These are phyloP conservation scores for Scedosporium boydii DNA, from an alignment of 2,329 filamentous ascomycete species.

Conservation along the genomic window DNA sequence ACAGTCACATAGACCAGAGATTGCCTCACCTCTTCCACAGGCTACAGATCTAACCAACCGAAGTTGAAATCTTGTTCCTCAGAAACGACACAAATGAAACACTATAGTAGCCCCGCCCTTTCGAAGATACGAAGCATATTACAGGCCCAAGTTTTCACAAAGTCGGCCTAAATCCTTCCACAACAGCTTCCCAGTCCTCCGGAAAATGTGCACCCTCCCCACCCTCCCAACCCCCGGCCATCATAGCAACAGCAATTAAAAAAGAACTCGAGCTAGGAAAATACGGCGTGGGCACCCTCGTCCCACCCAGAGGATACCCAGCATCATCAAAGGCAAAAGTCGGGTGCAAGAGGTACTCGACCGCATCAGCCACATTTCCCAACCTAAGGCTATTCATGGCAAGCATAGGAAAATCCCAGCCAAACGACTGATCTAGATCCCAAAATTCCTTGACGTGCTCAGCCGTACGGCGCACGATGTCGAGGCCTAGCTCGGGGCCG, in stretches of 20 bases:
- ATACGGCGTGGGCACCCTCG: constrained; percentile 46
- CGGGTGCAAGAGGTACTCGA: constrained; percentile 35
- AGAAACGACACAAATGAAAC: not conserved
- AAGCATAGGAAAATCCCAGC: constrained; percentile 35
- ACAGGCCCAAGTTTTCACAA: not conserved
- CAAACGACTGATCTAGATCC: constrained; percentile 29
- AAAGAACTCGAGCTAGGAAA: constrained; percentile 41
- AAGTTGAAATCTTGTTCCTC: no score
- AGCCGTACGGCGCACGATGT: constrained; percentile 25
- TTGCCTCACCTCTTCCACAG: no score
- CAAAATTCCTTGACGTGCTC: constrained; percentile 26
- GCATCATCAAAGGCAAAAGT: constrained; percentile 46
- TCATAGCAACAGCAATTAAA: constrained; percentile 43
- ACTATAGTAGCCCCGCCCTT: not conserved
- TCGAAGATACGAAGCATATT: not conserved
- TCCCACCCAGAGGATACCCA: constrained; percentile 42
- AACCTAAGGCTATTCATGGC: constrained; percentile 33
- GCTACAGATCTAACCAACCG: no score
- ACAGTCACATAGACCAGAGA: no score
- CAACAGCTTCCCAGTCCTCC: constrained; percentile 32
- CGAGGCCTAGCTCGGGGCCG: constrained; percentile 24
- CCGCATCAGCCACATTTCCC: constrained; percentile 26
- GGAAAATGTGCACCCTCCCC: constrained; percentile 36
- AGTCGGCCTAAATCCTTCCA: constrained; percentile 32
- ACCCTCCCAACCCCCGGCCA: constrained; percentile 48